These are phyloP conservation scores for Penicillium manginii DNA, from an alignment of 495 filamentous ascomycete species.

Conservation along the genomic window DNA sequence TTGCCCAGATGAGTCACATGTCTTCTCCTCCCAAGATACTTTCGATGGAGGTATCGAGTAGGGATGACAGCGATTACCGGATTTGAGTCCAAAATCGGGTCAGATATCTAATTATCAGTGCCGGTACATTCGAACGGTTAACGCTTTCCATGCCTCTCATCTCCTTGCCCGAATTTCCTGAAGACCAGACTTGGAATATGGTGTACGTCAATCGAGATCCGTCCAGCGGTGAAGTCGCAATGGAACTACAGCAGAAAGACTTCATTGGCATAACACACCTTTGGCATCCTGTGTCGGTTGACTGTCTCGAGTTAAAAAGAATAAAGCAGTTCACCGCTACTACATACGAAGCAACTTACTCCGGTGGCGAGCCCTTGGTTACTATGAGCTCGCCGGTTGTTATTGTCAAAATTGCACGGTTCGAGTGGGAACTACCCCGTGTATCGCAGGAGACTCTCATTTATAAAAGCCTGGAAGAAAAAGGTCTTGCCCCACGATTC, in stretches of 20 bases:
- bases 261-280: conserved; percentile 6
- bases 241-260: conserved; percentile 1
- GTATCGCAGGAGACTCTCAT: no score
- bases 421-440: no score
- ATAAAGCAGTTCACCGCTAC: conserved; percentile 9
- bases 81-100: conserved; percentile 16
- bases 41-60: conserved; percentile 16
- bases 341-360: conserved; percentile 15
- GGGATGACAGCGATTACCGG: conserved; percentile 18
- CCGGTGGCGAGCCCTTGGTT: not conserved
- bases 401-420: no score
- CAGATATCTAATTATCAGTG: conserved; percentile 17
- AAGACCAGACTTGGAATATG: conserved; percentile 9
- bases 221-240: conserved; percentile 8
- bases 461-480: conserved; percentile 31
- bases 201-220: conserved; percentile 15
- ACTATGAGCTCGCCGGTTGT: no score
- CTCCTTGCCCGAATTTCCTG: conserved; percentile 16
- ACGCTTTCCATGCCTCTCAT: conserved; percentile 18
- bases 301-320: conserved; percentile 9
- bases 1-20: conserved; percentile 12
- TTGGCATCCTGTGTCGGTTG: conserved; percentile 13
- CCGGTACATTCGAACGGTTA: conserved; percentile 17
- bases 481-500: conserved; percentile 29
- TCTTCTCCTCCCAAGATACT: conserved; percentile 16